These are phyloP conservation scores for Fusarium sp. DNA, from an alignment of 2,329 filamentous ascomycete genomes.

Conservation along the genomic window DNA sequence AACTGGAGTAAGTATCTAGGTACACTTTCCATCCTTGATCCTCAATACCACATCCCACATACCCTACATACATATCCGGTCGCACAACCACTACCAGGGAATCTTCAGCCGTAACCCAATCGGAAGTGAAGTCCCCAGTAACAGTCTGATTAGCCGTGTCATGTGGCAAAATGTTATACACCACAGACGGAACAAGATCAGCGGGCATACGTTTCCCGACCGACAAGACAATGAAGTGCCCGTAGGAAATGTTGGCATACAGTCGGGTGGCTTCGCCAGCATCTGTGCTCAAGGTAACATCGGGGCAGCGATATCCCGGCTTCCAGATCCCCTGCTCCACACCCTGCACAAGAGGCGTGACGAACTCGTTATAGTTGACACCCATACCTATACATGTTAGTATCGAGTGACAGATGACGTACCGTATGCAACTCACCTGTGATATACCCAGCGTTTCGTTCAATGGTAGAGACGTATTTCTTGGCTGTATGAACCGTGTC, in stretches of 20 bases:
- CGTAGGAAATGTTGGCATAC: conserved; percentile 9
- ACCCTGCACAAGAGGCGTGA: conserved; percentile 23
- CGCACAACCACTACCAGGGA: conserved; percentile 19
- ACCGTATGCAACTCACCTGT: conserved; percentile 49
- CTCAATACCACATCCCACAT: neutral
- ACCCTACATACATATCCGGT: conserved; percentile 39
- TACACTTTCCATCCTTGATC: conserved; percentile 25
- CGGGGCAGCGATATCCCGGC: conserved; percentile 31
- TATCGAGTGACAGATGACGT: neutral
- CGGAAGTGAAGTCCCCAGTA: neutral
- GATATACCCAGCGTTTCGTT: conserved; percentile 61
- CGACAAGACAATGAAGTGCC: neutral
- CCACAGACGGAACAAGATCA: neutral
- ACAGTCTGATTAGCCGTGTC: neutral
- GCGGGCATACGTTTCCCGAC: neutral
- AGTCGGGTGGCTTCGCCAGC: conserved; percentile 5
- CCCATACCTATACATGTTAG: conserved; percentile 25
- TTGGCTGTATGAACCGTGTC: conserved; percentile 58
- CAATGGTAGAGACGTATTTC: conserved; percentile 59
- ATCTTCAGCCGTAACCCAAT: neutral
- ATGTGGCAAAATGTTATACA: conserved; percentile 2
- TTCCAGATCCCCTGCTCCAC: conserved; percentile 15
- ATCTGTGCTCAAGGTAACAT: neutral
- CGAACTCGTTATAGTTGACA: conserved; percentile 20
- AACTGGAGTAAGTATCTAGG: neutral